A percentile compares a stretch with the other conserved stretches of the same genome.
Evolutionary conservation across 345 rosid genomes (phyloP).

Genomic region (Ceriops tagal): DNA sequence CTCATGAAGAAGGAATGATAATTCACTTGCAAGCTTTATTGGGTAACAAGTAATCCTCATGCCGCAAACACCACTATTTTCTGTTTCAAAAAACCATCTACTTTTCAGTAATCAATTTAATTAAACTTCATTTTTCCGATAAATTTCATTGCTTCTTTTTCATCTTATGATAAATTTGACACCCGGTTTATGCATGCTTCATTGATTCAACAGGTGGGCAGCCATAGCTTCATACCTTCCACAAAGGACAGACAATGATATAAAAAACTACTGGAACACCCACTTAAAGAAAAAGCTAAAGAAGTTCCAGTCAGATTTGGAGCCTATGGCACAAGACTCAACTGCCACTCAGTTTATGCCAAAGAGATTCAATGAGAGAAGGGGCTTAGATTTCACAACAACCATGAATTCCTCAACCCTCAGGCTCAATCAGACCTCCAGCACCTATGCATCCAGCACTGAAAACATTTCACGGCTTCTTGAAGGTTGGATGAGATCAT

Average conservation of each 20-base stretch:
- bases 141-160: not conserved
- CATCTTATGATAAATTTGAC: not conserved
- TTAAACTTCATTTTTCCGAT: not conserved
- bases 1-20: conserved; percentile 98
- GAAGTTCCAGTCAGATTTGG: conserved; percentile 49
- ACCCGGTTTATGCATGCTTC: not conserved
- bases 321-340: conserved; percentile 31
- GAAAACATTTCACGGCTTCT: conserved; percentile 92
- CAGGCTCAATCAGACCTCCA: conserved; percentile 21
- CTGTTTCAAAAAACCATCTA: not conserved
- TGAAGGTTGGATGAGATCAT: conserved; percentile 81
- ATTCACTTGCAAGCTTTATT: conserved; percentile 94
- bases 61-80: not conserved
- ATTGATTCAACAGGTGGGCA: conserved; percentile 65
- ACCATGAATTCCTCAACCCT: conserved; percentile 19
- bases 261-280: conserved; percentile 99
- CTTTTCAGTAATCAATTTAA: not conserved
- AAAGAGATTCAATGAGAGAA: conserved; percentile 22
- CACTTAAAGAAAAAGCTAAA: conserved; percentile 96
- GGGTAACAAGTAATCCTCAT: conserved; percentile 94
- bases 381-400: conserved; percentile 23
- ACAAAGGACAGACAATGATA: conserved; percentile 91
- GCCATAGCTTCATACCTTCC: conserved; percentile 99
- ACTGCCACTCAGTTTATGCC: conserved; percentile 15
- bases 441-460: conserved; percentile 81